Evolutionary conservation across 1,139 yeast genomes (phyloP).

Genomic region (Hanseniaspora gamundiae): DNA sequence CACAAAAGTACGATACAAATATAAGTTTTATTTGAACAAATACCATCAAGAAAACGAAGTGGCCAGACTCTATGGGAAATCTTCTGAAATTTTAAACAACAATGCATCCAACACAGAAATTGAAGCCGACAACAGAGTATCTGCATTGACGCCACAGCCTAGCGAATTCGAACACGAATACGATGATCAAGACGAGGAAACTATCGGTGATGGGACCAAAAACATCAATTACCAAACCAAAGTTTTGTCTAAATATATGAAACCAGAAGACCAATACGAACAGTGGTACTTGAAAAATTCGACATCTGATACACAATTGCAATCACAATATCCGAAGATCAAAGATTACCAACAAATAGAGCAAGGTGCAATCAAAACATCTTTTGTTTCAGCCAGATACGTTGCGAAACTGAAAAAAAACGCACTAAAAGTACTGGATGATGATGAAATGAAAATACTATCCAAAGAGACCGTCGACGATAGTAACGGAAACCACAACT

Average conservation of each 20-base stretch:
- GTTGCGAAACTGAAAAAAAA: neutral
- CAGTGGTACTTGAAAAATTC: neutral
- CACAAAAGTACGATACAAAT: conserved; percentile 5
- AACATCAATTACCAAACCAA: neutral
- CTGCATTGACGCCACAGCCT: neutral
- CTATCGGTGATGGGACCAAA: neutral
- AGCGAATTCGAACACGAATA: conserved; percentile 1
- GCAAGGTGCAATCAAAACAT: neutral
- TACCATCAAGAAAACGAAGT: neutral
- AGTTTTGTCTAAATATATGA: neutral
- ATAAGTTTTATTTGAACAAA: conserved; percentile 4
- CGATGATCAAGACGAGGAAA: neutral
- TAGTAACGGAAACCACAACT: neutral
- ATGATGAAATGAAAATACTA: neutral
- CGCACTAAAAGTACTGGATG: neutral
- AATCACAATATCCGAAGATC: neutral
- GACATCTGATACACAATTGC: neutral
- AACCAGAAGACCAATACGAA: conserved; percentile 2
- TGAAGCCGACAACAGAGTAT: neutral
- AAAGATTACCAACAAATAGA: neutral
- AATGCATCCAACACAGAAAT: neutral
- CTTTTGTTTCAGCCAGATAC: neutral
- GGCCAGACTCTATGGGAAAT: neutral
- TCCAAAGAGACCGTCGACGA: too few relatives aligned
- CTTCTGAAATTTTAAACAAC: neutral